A percentile compares a stretch with the other conserved stretches of the same genome.
phyloP scores from a whole-genome alignment of 139 green algal genomes.

The Tetradesmus lagerheimii region DNA sequence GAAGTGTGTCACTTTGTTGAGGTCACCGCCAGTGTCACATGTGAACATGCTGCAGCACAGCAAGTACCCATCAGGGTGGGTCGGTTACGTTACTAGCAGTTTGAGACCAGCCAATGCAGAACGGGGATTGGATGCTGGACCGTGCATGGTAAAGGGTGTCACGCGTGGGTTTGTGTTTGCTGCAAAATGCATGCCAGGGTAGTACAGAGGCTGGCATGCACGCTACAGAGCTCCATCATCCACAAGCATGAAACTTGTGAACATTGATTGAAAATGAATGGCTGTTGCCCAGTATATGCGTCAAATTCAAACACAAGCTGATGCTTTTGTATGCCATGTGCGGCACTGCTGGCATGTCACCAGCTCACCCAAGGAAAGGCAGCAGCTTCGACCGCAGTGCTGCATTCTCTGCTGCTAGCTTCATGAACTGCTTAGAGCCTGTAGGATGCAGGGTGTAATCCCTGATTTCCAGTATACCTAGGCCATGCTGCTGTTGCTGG shows the following conservation, averaged over 20 bases:
- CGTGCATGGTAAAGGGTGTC: too few species aligned
- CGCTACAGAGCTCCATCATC: too few species aligned
- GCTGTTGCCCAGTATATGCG: too few species aligned
- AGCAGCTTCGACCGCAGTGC: conserved; percentile 53
- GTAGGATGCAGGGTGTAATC: conserved; percentile 64
- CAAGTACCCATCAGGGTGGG: too few species aligned
- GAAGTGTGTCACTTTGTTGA: conserved; percentile 69
- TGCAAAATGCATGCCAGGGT: too few species aligned
- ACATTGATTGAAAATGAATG: neutral
- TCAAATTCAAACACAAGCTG: too few species aligned
- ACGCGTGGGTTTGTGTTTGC: too few species aligned
- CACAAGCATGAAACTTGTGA: too few species aligned
- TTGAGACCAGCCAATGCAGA: neutral
- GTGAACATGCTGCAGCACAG: conserved; percentile 64
- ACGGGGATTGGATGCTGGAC: too few species aligned
- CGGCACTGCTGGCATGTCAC: neutral
- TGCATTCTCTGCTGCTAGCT: conserved; percentile 53
- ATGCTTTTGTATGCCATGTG: neutral
- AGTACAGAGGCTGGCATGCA: too few species aligned
- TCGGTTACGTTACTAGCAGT: too few species aligned
- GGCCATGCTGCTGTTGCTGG: neutral
- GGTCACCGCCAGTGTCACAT: conserved; percentile 57
- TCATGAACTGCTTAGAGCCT: conserved; percentile 47
- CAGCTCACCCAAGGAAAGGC: conserved; percentile 53
- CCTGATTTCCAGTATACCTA: conserved; percentile 56